Evolutionary conservation across 2,329 filamentous ascomycete genomes (phyloP).

Genomic region (Talaromyces sp.): DNA sequence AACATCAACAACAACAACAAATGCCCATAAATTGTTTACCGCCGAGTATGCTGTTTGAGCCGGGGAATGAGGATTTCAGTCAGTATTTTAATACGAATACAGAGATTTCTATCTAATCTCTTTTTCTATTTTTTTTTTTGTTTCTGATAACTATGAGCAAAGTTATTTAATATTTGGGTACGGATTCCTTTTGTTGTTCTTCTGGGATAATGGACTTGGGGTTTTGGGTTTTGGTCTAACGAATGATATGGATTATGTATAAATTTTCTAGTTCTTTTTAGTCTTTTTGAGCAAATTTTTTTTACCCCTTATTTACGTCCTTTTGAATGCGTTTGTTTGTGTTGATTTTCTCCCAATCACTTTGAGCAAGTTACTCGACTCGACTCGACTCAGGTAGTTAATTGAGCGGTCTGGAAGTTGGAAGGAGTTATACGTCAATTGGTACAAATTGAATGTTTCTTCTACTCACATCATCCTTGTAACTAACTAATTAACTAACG

Average conservation of each 20-base stretch:
- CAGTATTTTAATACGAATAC: slow-evolving; percentile 37
- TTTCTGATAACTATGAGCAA: no score
- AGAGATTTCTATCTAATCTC: slow-evolving; percentile 32
- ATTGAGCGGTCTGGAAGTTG: no score
- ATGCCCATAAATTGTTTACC: slow-evolving; percentile 32
- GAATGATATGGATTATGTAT: not conserved
- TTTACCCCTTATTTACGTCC: not conserved
- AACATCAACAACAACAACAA: slow-evolving; percentile 14
- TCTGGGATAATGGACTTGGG: not conserved
- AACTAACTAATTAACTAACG: no score
- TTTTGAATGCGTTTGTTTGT: no score
- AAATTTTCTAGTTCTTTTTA: not conserved
- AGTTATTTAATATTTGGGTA: no score
- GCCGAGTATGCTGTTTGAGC: slow-evolving; percentile 25
- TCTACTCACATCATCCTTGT: no score
- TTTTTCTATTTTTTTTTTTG: slow-evolving; percentile 17
- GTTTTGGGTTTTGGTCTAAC: not conserved
- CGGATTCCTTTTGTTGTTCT: slow-evolving; percentile 2
- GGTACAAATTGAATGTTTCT: no score
- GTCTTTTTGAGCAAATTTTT: not conserved
- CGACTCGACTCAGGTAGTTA: no score
- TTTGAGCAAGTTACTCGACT: no score
- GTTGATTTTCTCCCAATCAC: no score
- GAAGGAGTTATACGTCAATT: no score
- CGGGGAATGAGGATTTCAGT: slow-evolving; percentile 35